Evolutionary conservation across 1,284 basidiomycete genomes (phyloP).

Genomic region (Apiotrichum siamense): DNA sequence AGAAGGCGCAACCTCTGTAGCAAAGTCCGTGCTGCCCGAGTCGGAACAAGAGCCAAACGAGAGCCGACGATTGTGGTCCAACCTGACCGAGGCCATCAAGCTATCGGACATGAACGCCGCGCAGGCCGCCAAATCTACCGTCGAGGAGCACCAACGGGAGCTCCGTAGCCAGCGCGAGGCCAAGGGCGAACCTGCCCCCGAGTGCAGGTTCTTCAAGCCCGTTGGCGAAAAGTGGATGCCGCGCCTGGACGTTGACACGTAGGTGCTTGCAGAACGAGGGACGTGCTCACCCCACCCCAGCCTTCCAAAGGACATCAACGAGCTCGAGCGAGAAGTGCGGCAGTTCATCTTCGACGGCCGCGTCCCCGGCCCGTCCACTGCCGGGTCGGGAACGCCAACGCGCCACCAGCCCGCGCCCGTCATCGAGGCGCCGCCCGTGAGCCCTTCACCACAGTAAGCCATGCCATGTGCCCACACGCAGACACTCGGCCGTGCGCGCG

Average conservation of each 20-base stretch:
- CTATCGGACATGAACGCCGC: constrained; percentile 89
- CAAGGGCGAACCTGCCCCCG: constrained; percentile 54
- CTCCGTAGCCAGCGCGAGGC: constrained; percentile 68
- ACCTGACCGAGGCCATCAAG: constrained; percentile 80
- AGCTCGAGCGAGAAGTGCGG: constrained; percentile 58
- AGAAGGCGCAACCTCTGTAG: constrained; percentile 62
- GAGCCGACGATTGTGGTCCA: constrained; percentile 65
- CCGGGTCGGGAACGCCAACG: constrained; percentile 5
- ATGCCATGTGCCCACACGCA: too few species aligned
- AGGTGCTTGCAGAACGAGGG: constrained; percentile 23
- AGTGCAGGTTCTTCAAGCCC: constrained; percentile 74
- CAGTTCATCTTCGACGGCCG: constrained; percentile 56
- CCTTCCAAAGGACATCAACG: constrained; percentile 60
- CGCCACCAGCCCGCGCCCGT: background rate
- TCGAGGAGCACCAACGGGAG: constrained; percentile 90
- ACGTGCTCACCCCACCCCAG: constrained; percentile 46
- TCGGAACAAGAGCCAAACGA: constrained; percentile 86
- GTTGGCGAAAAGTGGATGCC: constrained; percentile 70
- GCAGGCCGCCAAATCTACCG: constrained; percentile 78
- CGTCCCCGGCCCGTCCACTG: constrained; percentile 15
- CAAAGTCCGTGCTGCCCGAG: constrained; percentile 78
- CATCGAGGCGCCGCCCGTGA: constrained; percentile 1
- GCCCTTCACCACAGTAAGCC: background rate
- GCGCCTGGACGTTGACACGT: constrained; percentile 59
- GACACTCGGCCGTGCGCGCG: too few species aligned